Base-by-base conservation (phyloP, 495 filamentous ascomycete species). In the Rusavskia elegans region DNA sequence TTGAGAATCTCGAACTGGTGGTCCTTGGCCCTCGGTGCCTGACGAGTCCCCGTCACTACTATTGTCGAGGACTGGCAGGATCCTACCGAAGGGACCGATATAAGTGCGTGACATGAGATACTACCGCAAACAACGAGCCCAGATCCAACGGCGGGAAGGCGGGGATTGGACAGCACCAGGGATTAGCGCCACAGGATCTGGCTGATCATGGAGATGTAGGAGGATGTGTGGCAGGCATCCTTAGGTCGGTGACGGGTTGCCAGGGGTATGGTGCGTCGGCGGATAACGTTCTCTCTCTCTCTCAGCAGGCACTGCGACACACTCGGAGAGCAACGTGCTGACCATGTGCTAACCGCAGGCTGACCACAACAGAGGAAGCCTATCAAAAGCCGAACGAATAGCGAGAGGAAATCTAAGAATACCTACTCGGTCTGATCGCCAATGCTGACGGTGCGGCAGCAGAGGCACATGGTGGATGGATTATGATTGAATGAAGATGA, bases 61-160 rank as follows among this genome's bases (percentile, higher is more conserved):
- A 23, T 46, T 8, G 52, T 69, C 64, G 49, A 38, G 59, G 45
- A 59, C 53, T 56, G 71, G 66, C 62, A 71, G 72, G 65, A 68
- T 72, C 67, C 68, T 66, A 61, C 72, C 71, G 59, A 73, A 75
- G 45, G 66, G 66, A 61, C 71, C 71, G 54, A 64, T 64, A 56
- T 69, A 69, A 55, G 66, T 71, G 51, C 59, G 60, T 62, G 67
- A 68, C 71, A 74, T 74, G 61, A 57, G 54, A 50, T 53, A 1
- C 5, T 46, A 16, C 44, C 44, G 44, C 44, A n/a, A 46, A 46
- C 29, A 46, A 46, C 23, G 23, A 29, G 44, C 20, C 41, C 19
- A 30, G 23, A 46, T 46, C 44, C 44, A 16, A 29, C 1, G 5
- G 44, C 44, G 44, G 44, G 23, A 46, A 46, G 17, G 44, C 44